Percentiles rank a stretch among this genome's conserved stretches.
Conservation (phyloP, 2,329 filamentous ascomycete genomes). For the Tolypocladium ovalisporum region DNA sequence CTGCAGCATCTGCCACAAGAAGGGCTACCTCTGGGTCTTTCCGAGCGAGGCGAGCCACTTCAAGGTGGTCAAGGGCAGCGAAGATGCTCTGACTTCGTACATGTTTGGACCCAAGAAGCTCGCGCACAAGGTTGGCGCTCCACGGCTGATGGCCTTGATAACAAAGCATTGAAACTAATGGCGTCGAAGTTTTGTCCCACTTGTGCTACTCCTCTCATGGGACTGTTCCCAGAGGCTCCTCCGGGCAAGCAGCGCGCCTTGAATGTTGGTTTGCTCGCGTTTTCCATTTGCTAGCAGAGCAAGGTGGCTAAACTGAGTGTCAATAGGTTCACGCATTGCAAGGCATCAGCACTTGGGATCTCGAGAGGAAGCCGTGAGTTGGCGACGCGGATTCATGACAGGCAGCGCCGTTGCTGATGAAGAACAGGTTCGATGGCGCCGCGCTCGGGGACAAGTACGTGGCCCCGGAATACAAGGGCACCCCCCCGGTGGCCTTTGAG, state of each 20-base stretch:
- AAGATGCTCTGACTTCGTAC: constrained; percentile 30
- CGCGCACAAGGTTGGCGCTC: constrained; percentile 27
- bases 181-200: constrained; percentile 35
- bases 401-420: neutral
- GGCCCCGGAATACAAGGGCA: constrained; percentile 25
- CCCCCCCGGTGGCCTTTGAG: constrained; percentile 26
- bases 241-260: constrained; percentile 1
- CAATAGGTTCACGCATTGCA: constrained; percentile 31
- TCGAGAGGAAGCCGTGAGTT: constrained; percentile 25
- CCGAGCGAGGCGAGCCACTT: constrained; percentile 20
- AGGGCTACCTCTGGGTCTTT: constrained; percentile 30
- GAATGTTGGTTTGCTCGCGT: constrained; percentile 5
- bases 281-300: too few relatives aligned
- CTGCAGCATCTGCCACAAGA: constrained; percentile 53
- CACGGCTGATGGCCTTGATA: too few relatives aligned
- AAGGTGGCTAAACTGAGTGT: neutral
- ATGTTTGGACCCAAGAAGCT: constrained; percentile 26
- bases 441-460: constrained; percentile 20
- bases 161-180: neutral
- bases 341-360: constrained; percentile 27
- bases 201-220: constrained; percentile 35
- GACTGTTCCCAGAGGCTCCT: neutral
- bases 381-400: neutral
- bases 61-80: constrained; percentile 34
- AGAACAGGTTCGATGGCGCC: constrained; percentile 26